phyloP scores from a whole-genome alignment of 1,139 yeast species.

The Torulaspora globosa region DNA sequence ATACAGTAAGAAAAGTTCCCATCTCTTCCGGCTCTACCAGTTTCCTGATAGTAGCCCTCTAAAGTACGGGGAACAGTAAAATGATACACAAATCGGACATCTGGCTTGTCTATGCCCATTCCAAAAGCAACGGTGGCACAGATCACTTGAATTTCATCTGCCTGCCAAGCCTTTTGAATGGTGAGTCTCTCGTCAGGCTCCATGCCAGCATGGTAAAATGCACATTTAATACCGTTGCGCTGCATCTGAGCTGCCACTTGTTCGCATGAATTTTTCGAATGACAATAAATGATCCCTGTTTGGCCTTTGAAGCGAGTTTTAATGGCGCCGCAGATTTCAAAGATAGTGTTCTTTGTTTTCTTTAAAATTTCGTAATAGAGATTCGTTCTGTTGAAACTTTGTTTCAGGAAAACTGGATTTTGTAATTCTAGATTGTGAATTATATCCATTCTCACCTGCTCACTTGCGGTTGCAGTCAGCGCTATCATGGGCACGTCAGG shows the following conservation, averaged over 20 bases:
- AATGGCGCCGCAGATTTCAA: slow-evolving; percentile 59
- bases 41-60: slow-evolving; percentile 96
- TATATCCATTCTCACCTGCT: slow-evolving; percentile 83
- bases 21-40: slow-evolving; percentile 99
- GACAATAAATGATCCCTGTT: slow-evolving; percentile 92
- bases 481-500: slow-evolving; percentile 92
- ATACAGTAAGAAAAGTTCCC: slow-evolving; percentile 78
- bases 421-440: slow-evolving; percentile 63
- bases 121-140: slow-evolving; percentile 99
- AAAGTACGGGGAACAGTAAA: slow-evolving; percentile 82
- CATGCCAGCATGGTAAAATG: slow-evolving; percentile 94
- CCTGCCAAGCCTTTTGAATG: slow-evolving; percentile 82
- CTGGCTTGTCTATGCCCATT: slow-evolving; percentile 97
- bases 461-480: slow-evolving; percentile 95
- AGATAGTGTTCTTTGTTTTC: slow-evolving; percentile 55
- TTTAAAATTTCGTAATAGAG: slow-evolving; percentile 70
- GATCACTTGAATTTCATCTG: slow-evolving; percentile 62
- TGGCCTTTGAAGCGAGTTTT: slow-evolving; percentile 48
- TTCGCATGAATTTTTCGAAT: slow-evolving; percentile 85
- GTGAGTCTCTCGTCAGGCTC: slow-evolving; percentile 63
- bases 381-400: slow-evolving; percentile 87
- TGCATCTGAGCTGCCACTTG: slow-evolving; percentile 62
- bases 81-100: slow-evolving; percentile 88
- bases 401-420: slow-evolving; percentile 44
- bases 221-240: slow-evolving; percentile 59